Evolutionary conservation across 1,284 basidiomycete genomes (phyloP).

Genomic region (Boletus albobrunnescens): DNA sequence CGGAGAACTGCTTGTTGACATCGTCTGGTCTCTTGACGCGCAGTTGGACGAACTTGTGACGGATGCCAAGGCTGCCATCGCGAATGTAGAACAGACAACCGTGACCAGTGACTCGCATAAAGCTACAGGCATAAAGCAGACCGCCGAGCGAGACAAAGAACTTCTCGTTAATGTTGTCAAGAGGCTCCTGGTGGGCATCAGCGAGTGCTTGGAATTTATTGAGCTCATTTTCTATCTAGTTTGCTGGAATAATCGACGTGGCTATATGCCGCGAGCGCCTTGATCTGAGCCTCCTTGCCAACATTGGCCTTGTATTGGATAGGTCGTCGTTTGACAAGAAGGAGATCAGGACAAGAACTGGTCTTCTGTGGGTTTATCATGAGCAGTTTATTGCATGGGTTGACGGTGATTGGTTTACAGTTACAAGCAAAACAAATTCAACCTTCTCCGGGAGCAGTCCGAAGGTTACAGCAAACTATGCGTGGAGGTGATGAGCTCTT

Average conservation of each 20-base stretch:
- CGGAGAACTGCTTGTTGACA: slow-evolving; percentile 69
- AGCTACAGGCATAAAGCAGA: slow-evolving; percentile 45
- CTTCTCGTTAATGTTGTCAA: slow-evolving; percentile 56
- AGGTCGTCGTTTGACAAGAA: slow-evolving; percentile 62
- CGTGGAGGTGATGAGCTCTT: slow-evolving; percentile 75
- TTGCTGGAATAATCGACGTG: slow-evolving; percentile 49
- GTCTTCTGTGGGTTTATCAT: slow-evolving; percentile 61
- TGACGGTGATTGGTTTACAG: slow-evolving; percentile 37
- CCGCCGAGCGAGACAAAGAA: slow-evolving; percentile 59
- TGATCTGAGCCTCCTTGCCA: slow-evolving; percentile 58
- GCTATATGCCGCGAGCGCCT: slow-evolving; percentile 67
- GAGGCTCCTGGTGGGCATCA: slow-evolving; percentile 57
- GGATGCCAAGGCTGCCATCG: slow-evolving; percentile 43
- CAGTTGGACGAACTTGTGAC: slow-evolving; percentile 66
- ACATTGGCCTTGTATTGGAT: slow-evolving; percentile 62
- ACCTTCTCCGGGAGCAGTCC: slow-evolving; percentile 93
- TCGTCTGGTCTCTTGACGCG: slow-evolving; percentile 74
- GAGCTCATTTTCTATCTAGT: slow-evolving; percentile 9
- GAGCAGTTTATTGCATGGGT: background rate
- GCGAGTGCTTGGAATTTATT: background rate
- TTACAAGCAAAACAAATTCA: slow-evolving; percentile 99
- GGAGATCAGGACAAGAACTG: slow-evolving; percentile 73
- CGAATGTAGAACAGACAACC: slow-evolving; percentile 17
- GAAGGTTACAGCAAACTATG: slow-evolving; percentile 95
- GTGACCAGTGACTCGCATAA: slow-evolving; percentile 13